Conservation (phyloP, 2,329 filamentous ascomycete species). For the Onygenales sp. region DNA sequence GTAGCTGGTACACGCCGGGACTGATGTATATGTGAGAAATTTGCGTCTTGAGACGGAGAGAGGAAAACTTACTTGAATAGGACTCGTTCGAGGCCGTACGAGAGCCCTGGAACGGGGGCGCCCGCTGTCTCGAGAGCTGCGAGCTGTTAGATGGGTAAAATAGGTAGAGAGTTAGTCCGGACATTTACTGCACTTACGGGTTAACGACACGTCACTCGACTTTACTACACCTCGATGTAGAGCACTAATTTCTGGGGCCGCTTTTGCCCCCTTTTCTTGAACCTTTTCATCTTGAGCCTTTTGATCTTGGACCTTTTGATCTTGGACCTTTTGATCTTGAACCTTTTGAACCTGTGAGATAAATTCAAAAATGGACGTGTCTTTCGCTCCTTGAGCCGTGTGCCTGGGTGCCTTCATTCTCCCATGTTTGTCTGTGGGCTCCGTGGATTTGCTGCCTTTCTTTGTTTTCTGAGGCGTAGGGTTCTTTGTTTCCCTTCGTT, state of each 20-base stretch:
- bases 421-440: not conserved
- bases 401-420: too few relatives aligned
- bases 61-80: slow-evolving; percentile 62
- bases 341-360: not conserved
- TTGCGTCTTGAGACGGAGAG: not conserved
- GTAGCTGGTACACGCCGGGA: slow-evolving; percentile 80
- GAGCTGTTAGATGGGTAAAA: slow-evolving; percentile 6
- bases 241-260: not conserved
- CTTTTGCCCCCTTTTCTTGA: not conserved
- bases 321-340: not conserved
- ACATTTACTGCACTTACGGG: slow-evolving; percentile 12
- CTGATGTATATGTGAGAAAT: slow-evolving; percentile 18
- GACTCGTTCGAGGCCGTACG: slow-evolving; percentile 75
- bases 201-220: slow-evolving; percentile 7
- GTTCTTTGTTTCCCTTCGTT: not conserved
- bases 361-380: not conserved
- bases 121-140: slow-evolving; percentile 34
- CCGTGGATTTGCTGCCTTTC: not conserved
- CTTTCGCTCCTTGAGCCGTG: not conserved
- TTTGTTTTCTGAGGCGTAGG: not conserved
- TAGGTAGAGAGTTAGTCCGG: not conserved
- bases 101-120: slow-evolving; percentile 51
- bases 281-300: too few relatives aligned
- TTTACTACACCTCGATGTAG: slow-evolving; percentile 10
- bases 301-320: not conserved